A percentile compares a stretch with the other conserved stretches of the same genome.
These are phyloP conservation scores for Neotropicomus parvogracilis DNA, from an alignment of 1,284 basidiomycete genomes.

Conservation along the genomic window DNA sequence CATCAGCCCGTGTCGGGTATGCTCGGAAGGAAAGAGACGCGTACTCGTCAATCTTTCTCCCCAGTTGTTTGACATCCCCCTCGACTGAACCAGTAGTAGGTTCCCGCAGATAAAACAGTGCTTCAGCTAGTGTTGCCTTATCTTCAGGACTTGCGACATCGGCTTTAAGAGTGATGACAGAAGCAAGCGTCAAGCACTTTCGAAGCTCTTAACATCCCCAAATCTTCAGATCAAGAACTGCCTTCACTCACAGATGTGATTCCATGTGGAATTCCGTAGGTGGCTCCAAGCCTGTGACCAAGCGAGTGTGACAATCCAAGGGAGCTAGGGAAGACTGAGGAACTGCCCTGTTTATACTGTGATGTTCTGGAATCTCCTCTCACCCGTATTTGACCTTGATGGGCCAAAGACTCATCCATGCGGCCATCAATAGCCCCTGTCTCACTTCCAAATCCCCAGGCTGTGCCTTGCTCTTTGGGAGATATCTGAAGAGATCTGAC, in stretches of 20 bases:
- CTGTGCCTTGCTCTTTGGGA: constrained; percentile 61
- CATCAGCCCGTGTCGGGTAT: background rate
- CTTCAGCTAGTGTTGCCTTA: constrained; percentile 53
- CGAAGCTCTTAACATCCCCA: background rate
- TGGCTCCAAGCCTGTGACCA: constrained; percentile 73
- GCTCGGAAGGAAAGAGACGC: constrained; percentile 15
- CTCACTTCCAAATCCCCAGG: constrained; percentile 56
- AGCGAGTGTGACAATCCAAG: constrained; percentile 73
- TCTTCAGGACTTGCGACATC: constrained; percentile 52
- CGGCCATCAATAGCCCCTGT: constrained; percentile 69
- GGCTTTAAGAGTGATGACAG: constrained; percentile 58
- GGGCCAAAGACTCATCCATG: constrained; percentile 80
- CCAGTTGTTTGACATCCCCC: constrained; percentile 53
- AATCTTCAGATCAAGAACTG: constrained; percentile 11
- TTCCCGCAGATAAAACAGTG: constrained; percentile 54
- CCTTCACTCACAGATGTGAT: constrained; percentile 63
- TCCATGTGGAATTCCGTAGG: constrained; percentile 76
- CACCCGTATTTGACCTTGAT: constrained; percentile 51
- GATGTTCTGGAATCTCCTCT: constrained; percentile 6
- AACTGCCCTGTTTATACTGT: background rate
- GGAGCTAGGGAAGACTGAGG: constrained; percentile 38
- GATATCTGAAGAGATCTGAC: constrained; percentile 69
- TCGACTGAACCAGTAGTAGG: constrained; percentile 59
- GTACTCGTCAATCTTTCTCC: constrained; percentile 52
- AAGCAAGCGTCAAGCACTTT: constrained; percentile 72